Percentiles rank a stretch among this genome's conserved stretches.
These are phyloP conservation scores for Lactarius trivialis DNA, from an alignment of 768 basidiomycete species.

Conservation along the genomic window DNA sequence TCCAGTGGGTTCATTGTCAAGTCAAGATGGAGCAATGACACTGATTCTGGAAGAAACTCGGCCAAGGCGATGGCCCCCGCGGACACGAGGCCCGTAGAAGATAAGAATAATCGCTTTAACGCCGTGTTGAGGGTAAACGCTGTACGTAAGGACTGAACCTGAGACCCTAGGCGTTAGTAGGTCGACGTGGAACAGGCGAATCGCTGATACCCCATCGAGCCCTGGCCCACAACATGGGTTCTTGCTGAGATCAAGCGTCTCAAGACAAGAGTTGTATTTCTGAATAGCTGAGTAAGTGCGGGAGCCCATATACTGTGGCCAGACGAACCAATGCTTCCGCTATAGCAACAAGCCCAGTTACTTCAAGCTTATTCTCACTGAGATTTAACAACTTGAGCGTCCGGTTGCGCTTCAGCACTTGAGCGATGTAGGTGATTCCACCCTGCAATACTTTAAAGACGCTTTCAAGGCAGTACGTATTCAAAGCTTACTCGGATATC, in stretches of 20 bases:
- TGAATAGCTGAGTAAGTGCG: slow-evolving; percentile 27
- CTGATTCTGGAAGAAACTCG: slow-evolving; percentile 91
- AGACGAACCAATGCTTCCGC: slow-evolving; percentile 81
- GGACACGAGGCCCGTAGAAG: slow-evolving; percentile 71
- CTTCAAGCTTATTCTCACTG: slow-evolving; percentile 90
- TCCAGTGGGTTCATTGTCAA: slow-evolving; percentile 78
- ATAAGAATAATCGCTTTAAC: slow-evolving; percentile 88
- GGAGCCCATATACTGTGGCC: background rate
- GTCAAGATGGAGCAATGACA: slow-evolving; percentile 85
- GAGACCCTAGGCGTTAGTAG: background rate
- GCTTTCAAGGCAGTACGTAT: background rate
- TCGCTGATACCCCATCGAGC: slow-evolving; percentile 73
- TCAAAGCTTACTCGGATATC: slow-evolving; percentile 69
- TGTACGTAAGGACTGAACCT: slow-evolving; percentile 84
- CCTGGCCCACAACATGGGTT: slow-evolving; percentile 91
- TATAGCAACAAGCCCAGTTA: slow-evolving; percentile 66
- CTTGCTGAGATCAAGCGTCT: slow-evolving; percentile 87
- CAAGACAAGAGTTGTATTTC: slow-evolving; percentile 93
- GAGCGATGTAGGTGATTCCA: slow-evolving; percentile 86
- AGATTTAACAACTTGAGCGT: slow-evolving; percentile 92
- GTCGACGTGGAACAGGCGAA: background rate
- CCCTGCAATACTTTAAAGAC: slow-evolving; percentile 31
- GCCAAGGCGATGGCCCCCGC: slow-evolving; percentile 90
- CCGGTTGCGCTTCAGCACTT: slow-evolving; percentile 92
- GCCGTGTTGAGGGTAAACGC: slow-evolving; percentile 90